Evolutionary conservation across 345 rosid genomes (phyloP).

Genomic region (Dipteronia sinensis): DNA sequence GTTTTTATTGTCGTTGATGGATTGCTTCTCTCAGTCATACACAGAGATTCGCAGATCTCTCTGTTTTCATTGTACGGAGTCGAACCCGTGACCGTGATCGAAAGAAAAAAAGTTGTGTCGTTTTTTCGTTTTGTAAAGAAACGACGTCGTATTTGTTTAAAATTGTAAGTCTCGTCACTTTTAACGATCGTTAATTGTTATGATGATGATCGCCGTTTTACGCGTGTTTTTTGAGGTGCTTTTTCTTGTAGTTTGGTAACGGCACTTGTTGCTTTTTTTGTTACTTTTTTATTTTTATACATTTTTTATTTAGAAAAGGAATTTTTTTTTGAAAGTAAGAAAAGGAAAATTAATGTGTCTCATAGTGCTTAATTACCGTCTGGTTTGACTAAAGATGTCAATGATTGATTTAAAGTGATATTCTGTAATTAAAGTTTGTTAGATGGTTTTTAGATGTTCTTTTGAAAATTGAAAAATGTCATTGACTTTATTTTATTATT

Average conservation of each 20-base stretch:
- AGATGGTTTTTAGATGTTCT: no score
- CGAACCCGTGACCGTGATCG: no score
- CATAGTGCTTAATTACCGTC: not conserved
- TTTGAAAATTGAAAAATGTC: no score
- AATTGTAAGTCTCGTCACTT: no score
- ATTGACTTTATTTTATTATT: no score
- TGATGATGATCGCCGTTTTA: not conserved
- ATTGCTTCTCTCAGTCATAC: not conserved
- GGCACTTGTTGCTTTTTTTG: conserved; percentile 7
- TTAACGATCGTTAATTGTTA: not conserved
- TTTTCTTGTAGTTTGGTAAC: conserved; percentile 13
- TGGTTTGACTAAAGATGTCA: not conserved
- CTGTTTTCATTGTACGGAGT: not conserved
- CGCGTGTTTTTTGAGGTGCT: not conserved
- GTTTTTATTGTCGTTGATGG: not conserved
- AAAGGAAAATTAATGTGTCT: not conserved
- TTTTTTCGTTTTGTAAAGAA: not conserved
- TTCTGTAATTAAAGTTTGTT: no score
- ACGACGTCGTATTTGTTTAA: not conserved
- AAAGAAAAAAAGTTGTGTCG: not conserved
- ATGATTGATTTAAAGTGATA: not conserved
- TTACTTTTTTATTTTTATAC: no score
- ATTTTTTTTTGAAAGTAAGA: no score
- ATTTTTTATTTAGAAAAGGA: not conserved
- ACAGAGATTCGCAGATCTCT: not conserved